Evolutionary conservation across 257 asterid genomes (phyloP).

Genomic region (Gynochthodes officinalis): DNA sequence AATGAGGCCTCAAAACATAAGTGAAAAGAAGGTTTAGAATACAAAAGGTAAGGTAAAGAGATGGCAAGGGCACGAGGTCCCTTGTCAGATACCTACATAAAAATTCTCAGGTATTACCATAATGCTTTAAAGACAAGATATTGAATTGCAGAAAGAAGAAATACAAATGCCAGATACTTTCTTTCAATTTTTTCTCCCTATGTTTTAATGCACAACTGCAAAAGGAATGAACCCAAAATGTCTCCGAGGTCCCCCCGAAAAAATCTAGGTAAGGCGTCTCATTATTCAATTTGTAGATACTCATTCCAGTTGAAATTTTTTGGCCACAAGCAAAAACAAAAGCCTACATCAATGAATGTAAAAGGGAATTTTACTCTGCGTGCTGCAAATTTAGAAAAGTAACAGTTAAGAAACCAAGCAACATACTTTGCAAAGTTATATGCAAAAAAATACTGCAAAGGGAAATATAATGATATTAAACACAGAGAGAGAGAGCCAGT

Average conservation of each 20-base stretch:
- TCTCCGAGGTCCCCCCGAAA: too few species aligned
- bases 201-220: neutral
- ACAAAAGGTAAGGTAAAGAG: slow-evolving; percentile 88
- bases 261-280: neutral
- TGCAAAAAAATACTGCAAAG: slow-evolving; percentile 8
- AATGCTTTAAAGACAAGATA: neutral
- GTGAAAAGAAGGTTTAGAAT: slow-evolving; percentile 37
- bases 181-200: neutral
- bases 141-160: slow-evolving; percentile 4
- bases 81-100: slow-evolving; percentile 70
- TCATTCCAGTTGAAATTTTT: neutral
- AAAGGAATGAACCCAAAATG: neutral
- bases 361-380: neutral
- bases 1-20: too few species aligned
- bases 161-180: neutral
- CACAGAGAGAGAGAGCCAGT: slow-evolving; percentile 24
- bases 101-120: neutral
- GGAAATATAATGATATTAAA: slow-evolving; percentile 6
- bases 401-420: too few species aligned
- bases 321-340: neutral
- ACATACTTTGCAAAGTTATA: too few species aligned
- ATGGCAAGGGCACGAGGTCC: slow-evolving; percentile 92
- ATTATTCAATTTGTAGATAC: neutral
- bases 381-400: neutral
- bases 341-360: neutral